A percentile compares a stretch with the other conserved stretches of the same genome.
phyloP scores from a whole-genome alignment of 768 basidiomycete genomes.

The Lactarius akahatsu region DNA sequence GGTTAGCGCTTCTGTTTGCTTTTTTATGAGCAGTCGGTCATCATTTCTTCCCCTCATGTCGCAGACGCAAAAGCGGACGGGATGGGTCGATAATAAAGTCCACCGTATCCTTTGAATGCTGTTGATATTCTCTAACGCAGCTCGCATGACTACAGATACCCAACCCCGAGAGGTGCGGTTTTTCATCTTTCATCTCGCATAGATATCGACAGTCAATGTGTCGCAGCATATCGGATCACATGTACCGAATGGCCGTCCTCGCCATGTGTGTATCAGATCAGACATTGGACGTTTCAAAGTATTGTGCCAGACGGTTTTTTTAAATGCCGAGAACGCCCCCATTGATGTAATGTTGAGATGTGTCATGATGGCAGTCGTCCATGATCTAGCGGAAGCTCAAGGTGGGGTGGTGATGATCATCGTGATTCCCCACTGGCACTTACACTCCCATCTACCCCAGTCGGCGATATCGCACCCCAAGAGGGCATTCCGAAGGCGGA shows the following conservation, averaged over 20 bases:
- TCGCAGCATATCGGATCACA: constrained; percentile 79
- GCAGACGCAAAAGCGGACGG: constrained; percentile 95
- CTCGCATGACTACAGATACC: constrained; percentile 54
- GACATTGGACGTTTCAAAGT: constrained; percentile 75
- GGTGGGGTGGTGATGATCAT: constrained; percentile 41
- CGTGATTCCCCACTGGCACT: not conserved
- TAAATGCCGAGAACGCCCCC: not conserved
- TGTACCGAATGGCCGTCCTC: constrained; percentile 96
- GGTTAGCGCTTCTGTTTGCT: constrained; percentile 42
- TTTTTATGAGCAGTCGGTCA: not conserved
- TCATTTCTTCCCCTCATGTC: not conserved
- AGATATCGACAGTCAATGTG: not conserved
- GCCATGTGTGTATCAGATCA: constrained; percentile 81
- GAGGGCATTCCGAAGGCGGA: constrained; percentile 82
- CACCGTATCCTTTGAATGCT: constrained; percentile 9
- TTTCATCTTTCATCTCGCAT: not conserved
- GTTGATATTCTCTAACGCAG: constrained; percentile 15
- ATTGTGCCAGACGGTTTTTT: constrained; percentile 25
- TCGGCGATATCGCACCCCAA: constrained; percentile 90
- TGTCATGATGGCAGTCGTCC: constrained; percentile 87
- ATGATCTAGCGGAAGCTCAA: constrained; percentile 96
- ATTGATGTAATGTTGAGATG: constrained; percentile 47
- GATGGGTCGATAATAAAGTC: constrained; percentile 90
- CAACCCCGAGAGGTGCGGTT: constrained; percentile 72
- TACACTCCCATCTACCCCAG: constrained; percentile 39